Conservation (phyloP, 192 early-diverging fungal species). For the Haplosporangium gracile region DNA sequence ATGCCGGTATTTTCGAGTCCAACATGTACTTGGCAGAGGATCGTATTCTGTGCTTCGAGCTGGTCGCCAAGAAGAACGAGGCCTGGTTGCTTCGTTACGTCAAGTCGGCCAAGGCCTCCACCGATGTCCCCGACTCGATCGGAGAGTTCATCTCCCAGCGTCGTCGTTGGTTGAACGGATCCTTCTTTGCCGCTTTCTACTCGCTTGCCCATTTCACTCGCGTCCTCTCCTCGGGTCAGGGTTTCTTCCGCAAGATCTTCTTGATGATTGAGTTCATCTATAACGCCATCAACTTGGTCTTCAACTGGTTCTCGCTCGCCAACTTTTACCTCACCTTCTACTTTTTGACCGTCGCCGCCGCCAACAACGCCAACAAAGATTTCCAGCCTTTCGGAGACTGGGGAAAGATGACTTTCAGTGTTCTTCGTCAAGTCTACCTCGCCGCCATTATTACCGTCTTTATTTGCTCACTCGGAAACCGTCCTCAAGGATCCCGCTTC, state of each 20-base stretch:
- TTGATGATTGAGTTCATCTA: slow-evolving; percentile 84
- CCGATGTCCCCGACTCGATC: slow-evolving; percentile 90
- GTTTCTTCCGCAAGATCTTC: slow-evolving; percentile 77
- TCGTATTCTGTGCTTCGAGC: slow-evolving; percentile 94
- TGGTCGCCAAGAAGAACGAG: slow-evolving; percentile 85
- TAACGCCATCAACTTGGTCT: slow-evolving; percentile 84
- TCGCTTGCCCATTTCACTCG: slow-evolving; percentile 81
- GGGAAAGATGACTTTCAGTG: slow-evolving; percentile 72
- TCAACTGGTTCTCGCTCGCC: slow-evolving; percentile 91
- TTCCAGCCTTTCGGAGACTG: slow-evolving; percentile 69
- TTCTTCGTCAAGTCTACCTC: slow-evolving; percentile 82
- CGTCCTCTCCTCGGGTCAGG: slow-evolving; percentile 81
- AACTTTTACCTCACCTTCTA: slow-evolving; percentile 90
- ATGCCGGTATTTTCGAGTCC: slow-evolving; percentile 83
- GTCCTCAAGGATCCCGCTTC: slow-evolving; percentile 87
- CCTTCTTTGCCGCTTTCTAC: slow-evolving; percentile 93
- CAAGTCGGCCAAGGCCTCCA: slow-evolving; percentile 87
- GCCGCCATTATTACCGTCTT: slow-evolving; percentile 84
- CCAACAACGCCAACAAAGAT: slow-evolving; percentile 52
- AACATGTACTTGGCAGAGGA: slow-evolving; percentile 96
- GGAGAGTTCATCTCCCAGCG: slow-evolving; percentile 93
- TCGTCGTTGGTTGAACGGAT: slow-evolving; percentile 94
- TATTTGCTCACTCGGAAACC: slow-evolving; percentile 91
- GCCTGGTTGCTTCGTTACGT: slow-evolving; percentile 90
- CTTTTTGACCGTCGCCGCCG: slow-evolving; percentile 70